Percentiles rank a stretch among this genome's conserved stretches.
Evolutionary conservation across 2,329 filamentous ascomycete species (phyloP).

Genomic region (Aspergillus aculeatus): DNA sequence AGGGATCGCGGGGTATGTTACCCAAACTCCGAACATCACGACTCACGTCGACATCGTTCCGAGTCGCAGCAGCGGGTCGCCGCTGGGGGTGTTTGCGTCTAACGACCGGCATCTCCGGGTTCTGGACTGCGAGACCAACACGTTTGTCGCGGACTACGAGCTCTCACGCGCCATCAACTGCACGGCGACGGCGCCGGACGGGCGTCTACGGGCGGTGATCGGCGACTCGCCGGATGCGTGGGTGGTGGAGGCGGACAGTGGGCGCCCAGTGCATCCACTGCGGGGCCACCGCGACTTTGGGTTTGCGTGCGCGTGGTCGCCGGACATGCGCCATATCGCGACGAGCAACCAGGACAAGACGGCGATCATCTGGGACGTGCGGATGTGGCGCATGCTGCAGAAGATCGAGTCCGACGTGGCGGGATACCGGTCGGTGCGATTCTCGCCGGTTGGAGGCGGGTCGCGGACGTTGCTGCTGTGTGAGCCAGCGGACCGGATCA

Average conservation of each 20-base stretch:
- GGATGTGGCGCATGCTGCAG: conserved; percentile 41
- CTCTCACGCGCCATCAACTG: conserved; percentile 46
- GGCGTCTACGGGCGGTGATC: conserved; percentile 46
- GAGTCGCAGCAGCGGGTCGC: conserved; percentile 48
- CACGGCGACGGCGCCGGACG: conserved; percentile 45
- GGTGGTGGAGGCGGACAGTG: conserved; percentile 45
- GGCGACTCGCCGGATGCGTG: conserved; percentile 45
- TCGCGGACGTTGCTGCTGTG: conserved; percentile 43
- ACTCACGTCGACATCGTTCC: conserved; percentile 58
- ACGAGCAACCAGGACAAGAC: conserved; percentile 49
- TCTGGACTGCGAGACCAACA: conserved; percentile 52
- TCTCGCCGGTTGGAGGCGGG: conserved; percentile 46
- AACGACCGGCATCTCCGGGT: conserved; percentile 57
- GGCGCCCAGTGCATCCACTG: conserved; percentile 39
- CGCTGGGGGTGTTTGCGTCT: conserved; percentile 56
- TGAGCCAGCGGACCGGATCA: conserved; percentile 47
- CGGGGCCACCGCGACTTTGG: conserved; percentile 45
- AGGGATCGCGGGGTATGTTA: conserved; percentile 48
- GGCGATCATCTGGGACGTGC: conserved; percentile 47
- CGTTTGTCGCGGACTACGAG: conserved; percentile 38
- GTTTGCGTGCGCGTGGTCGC: conserved; percentile 49
- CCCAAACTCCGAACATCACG: conserved; percentile 51
- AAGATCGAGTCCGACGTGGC: conserved; percentile 46
- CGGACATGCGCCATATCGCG: conserved; percentile 48
- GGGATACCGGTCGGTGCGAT: conserved; percentile 45